A percentile compares a stretch with the other conserved stretches of the same genome.
phyloP scores from a whole-genome alignment of 1,284 basidiomycete genomes.

The Cutaneotrichosporon daszewskae region DNA sequence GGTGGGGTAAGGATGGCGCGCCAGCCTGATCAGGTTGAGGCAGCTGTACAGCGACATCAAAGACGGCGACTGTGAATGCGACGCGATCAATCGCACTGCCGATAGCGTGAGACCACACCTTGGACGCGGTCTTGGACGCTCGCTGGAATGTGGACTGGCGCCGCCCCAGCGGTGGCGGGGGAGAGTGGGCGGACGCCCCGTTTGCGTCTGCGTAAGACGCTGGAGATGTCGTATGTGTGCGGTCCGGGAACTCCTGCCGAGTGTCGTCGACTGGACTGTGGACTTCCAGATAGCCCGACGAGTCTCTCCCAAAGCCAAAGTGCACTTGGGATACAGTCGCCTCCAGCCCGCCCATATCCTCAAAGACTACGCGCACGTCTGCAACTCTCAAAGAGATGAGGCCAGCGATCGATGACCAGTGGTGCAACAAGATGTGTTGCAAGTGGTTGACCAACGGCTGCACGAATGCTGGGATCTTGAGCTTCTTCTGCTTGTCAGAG shows the following conservation, averaged over 20 bases:
- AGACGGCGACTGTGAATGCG: slow-evolving; percentile 19
- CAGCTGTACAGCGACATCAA: slow-evolving; percentile 27
- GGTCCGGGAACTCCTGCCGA: too few relatives aligned
- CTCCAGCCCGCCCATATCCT: slow-evolving; percentile 34
- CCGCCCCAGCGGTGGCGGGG: slow-evolving; percentile 9
- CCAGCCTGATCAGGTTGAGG: slow-evolving; percentile 11
- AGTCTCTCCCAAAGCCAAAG: slow-evolving; percentile 18
- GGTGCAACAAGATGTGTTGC: slow-evolving; percentile 30
- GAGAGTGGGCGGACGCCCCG: background rate
- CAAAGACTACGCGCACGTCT: slow-evolving; percentile 32
- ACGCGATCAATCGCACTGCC: slow-evolving; percentile 34
- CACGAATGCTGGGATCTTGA: background rate
- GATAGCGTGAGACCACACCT: slow-evolving; percentile 33
- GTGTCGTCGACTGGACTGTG: too few relatives aligned
- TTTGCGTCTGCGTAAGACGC: background rate
- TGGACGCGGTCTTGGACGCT: slow-evolving; percentile 24
- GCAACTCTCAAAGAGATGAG: slow-evolving; percentile 33
- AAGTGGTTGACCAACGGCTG: slow-evolving; percentile 10
- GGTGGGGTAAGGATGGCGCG: slow-evolving; percentile 4
- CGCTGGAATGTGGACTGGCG: slow-evolving; percentile 17
- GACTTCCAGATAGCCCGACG: too few relatives aligned
- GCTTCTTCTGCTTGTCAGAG: slow-evolving; percentile 5
- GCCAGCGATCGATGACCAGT: slow-evolving; percentile 32
- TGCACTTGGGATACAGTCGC: slow-evolving; percentile 20
- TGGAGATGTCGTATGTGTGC: background rate